These are phyloP conservation scores for Escovopsis sp. DNA, from an alignment of 2,329 filamentous ascomycete species.

Conservation along the genomic window DNA sequence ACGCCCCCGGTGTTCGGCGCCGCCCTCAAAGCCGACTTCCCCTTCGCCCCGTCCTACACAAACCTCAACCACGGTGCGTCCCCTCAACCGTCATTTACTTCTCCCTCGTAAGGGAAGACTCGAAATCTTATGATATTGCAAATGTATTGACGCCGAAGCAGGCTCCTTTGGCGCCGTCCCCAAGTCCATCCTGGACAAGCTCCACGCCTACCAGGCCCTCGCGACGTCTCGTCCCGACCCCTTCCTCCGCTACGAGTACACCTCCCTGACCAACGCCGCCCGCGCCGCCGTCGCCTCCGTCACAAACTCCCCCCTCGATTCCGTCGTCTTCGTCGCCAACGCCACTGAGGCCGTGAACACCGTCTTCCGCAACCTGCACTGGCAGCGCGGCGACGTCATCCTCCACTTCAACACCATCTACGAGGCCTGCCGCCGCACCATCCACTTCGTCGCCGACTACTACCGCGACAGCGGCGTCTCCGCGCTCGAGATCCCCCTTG, in stretches of 20 bases:
- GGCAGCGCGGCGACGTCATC: slow-evolving; percentile 52
- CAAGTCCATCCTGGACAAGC: slow-evolving; percentile 37
- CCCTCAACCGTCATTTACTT: not conserved
- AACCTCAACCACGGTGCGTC: slow-evolving; percentile 64
- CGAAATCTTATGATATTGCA: too few relatives aligned
- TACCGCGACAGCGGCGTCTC: slow-evolving; percentile 31
- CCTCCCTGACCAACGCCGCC: slow-evolving; percentile 37
- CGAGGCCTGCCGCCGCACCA: slow-evolving; percentile 56
- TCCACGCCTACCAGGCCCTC: slow-evolving; percentile 49
- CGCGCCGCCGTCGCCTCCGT: slow-evolving; percentile 45
- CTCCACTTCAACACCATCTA: slow-evolving; percentile 70
- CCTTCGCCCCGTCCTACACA: slow-evolving; percentile 49
- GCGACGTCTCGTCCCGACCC: slow-evolving; percentile 55
- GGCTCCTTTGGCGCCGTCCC: slow-evolving; percentile 75
- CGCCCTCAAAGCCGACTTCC: slow-evolving; percentile 44
- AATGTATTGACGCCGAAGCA: slow-evolving; percentile 11
- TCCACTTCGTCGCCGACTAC: slow-evolving; percentile 6
- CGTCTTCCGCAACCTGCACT: slow-evolving; percentile 4
- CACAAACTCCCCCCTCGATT: slow-evolving; percentile 48
- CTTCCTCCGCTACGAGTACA: slow-evolving; percentile 33
- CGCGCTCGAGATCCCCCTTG: slow-evolving; percentile 40
- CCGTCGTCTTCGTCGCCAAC: slow-evolving; percentile 66
- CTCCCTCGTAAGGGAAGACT: too few relatives aligned
- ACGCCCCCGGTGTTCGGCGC: slow-evolving; percentile 15
- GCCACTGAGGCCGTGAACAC: slow-evolving; percentile 18